Conservation (phyloP, 306 rosid genomes). For the Mucuna pruriens region DNA sequence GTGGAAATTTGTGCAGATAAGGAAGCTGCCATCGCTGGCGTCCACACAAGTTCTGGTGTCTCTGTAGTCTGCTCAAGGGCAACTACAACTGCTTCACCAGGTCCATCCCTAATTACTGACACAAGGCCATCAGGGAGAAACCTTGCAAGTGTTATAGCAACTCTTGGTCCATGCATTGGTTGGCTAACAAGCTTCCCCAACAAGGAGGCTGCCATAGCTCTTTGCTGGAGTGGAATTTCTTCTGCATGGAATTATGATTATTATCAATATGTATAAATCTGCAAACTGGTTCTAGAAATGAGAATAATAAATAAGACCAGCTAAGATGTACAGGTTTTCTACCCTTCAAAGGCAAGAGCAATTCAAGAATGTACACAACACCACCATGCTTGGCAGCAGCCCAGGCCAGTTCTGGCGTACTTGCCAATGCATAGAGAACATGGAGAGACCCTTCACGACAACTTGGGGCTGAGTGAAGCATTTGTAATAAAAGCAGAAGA, state of each 20-base stretch:
- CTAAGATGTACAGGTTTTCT: constrained; percentile 31
- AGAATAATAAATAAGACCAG: constrained; percentile 23
- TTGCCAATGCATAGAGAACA: constrained; percentile 98
- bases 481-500: constrained; percentile 91
- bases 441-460: constrained; percentile 99
- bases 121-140: constrained; percentile 98
- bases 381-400: constrained; percentile 99
- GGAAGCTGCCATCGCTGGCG: constrained; percentile 99
- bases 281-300: constrained; percentile 10
- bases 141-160: constrained; percentile 90
- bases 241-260: constrained; percentile 56
- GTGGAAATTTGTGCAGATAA: constrained; percentile 94
- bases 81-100: constrained; percentile 96
- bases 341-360: constrained; percentile 97
- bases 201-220: constrained; percentile 96
- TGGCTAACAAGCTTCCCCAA: constrained; percentile 97
- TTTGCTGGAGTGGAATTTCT: constrained; percentile 91
- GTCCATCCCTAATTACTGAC: constrained; percentile 95
- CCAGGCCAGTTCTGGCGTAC: constrained; percentile 97
- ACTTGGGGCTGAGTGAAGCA: constrained; percentile 90
- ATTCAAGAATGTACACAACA: constrained; percentile 92
- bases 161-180: constrained; percentile 99
- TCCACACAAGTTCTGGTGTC: constrained; percentile 99
- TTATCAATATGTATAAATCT: constrained; percentile 28
- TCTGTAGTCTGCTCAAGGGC: constrained; percentile 92